Conservation (phyloP, 1,284 basidiomycete species). For the Cutaneotrichosporon sp. region DNA sequence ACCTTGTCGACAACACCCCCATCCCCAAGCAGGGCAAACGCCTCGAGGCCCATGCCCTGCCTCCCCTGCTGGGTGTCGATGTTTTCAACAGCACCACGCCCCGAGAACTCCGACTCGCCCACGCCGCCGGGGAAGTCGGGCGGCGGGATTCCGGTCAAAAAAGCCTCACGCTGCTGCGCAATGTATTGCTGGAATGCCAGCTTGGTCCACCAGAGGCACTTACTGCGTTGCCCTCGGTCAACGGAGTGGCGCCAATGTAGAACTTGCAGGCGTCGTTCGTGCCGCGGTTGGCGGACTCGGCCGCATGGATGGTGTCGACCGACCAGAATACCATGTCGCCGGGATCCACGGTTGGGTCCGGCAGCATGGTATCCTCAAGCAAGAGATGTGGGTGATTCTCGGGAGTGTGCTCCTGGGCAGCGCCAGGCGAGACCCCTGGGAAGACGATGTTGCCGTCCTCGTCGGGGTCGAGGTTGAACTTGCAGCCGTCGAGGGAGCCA, state of each 20-base stretch:
- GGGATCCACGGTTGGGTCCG: conserved; percentile 69
- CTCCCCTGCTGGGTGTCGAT: too few species aligned
- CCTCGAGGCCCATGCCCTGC: too few species aligned
- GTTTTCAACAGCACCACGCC: too few species aligned
- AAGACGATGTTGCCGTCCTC: too few species aligned
- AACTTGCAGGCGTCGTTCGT: conserved; percentile 65
- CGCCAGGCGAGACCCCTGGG: conserved; percentile 64
- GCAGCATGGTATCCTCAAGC: conserved; percentile 69
- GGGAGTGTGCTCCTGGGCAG: conserved; percentile 66
- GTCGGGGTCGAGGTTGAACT: conserved; percentile 62
- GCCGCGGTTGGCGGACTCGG: conserved; percentile 66
- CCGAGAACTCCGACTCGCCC: background rate
- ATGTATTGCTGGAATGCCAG: conserved; percentile 11
- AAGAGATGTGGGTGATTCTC: conserved; percentile 70
- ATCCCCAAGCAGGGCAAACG: too few species aligned
- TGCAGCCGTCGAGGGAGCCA: too few species aligned
- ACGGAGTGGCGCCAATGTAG: conserved; percentile 28
- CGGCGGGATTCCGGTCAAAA: conserved; percentile 15
- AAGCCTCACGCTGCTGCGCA: conserved; percentile 11
- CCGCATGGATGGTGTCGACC: conserved; percentile 72
- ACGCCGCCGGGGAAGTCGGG: conserved; percentile 21
- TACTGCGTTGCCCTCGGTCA: conserved; percentile 3
- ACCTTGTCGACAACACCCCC: too few species aligned
- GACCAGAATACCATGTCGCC: conserved; percentile 84
- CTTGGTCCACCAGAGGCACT: background rate